Base-by-base conservation (phyloP, 1,284 basidiomycete genomes). In the Ceratobasidium sp. region DNA sequence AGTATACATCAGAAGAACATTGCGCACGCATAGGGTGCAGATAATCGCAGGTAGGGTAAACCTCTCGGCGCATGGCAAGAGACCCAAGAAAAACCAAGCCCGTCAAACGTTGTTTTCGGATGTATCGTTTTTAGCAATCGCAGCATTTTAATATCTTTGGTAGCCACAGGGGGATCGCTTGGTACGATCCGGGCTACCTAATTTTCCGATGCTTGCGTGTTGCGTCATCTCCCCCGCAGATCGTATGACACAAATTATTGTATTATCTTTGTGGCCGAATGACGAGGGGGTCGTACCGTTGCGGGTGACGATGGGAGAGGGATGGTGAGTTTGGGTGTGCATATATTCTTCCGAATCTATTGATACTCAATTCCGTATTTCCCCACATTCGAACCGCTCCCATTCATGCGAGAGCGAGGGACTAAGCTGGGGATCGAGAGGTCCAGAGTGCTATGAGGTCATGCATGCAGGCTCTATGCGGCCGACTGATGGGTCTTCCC, bases 81-180 rank as follows among this genome's bases (percentile, higher is more conserved):
- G 19, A 16, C 16, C 2, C 41, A 14, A 59, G 39, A 41, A 34
- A 24, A 29, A 34, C 29, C 54, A 59, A 71, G 54, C 16, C 6
- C 24, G 56, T 16, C 39, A 16, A 71, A 29, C 34, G 24, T 34
- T 37, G 13, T 31, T 69, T 19, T 24, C 43, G 39, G 29, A 37
- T 34, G 41, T 54, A 41, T 14, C 24, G 29, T 9, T 49, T 14
- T 31, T 2, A 14, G 9, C 24, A 13, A 24, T 69, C 56, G 24
- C 37, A 46, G 41, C 49, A 48, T 19, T 37, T 43, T 51, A 43
- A 53, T 34, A 27, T 49, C 39, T 46, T 54, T 69, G 51, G 46
- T 71, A 34, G 29, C 54, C 56, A 59, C 56, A 71, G 68, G 68
- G 56, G 68, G 68, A 71, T 71, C 68, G 51, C 56, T 54, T 31